phyloP scores from a whole-genome alignment of 1,139 yeast genomes.

The Sugiyamaella grinbergsii region DNA sequence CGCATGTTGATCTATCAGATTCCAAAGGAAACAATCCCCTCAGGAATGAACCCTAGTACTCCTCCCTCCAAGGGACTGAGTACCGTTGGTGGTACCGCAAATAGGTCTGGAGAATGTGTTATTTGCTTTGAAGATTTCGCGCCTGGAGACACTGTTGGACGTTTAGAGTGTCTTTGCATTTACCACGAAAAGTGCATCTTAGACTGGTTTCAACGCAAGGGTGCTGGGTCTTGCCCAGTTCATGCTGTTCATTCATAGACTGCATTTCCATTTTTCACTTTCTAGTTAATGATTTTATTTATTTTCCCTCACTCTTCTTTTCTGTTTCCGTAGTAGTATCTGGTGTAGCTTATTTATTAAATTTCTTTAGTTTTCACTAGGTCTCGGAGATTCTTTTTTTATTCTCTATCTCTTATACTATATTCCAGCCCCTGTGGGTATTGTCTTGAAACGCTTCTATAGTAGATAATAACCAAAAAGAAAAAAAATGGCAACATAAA shows the following conservation, averaged over 20 bases:
- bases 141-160: constrained; percentile 86
- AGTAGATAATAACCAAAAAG: too few relatives aligned
- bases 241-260: constrained; percentile 52
- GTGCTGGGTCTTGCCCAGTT: constrained; percentile 84
- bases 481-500: too few relatives aligned
- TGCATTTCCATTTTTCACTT: neutral
- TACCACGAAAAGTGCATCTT: constrained; percentile 89
- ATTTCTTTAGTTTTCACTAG: constrained; percentile 1
- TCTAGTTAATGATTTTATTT: constrained; percentile 3
- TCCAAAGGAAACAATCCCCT: constrained; percentile 48
- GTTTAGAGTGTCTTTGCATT: constrained; percentile 91
- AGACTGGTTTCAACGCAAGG: constrained; percentile 86
- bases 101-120: constrained; percentile 65
- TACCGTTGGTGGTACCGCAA: neutral
- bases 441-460: too few relatives aligned
- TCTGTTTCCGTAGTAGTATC: neutral
- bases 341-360: neutral
- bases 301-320: constrained; percentile 1
- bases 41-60: neutral
- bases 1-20: constrained; percentile 85
- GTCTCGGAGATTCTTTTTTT: neutral
- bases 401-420: neutral
- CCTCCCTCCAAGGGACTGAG: neutral
- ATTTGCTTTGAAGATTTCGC: constrained; percentile 87
- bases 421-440: too few relatives aligned